Conservation (phyloP, 495 filamentous ascomycete species). For the Mytilinidion resinicola region DNA sequence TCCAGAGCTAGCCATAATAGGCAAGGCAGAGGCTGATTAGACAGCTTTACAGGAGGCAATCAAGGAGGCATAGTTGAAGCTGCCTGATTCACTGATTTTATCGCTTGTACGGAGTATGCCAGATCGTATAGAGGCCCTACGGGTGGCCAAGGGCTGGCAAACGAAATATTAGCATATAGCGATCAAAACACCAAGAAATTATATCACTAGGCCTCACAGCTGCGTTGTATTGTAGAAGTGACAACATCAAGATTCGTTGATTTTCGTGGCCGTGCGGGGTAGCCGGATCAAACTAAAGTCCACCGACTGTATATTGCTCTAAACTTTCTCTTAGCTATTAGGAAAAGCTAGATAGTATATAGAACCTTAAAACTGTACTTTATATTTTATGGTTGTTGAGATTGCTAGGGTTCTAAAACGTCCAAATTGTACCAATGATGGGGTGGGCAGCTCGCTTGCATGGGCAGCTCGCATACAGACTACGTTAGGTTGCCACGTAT, state of each 20-base stretch:
- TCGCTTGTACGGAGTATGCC: constrained; percentile 2
- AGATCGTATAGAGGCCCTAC: constrained; percentile 1
- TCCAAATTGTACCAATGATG: too few relatives aligned
- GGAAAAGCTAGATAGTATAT: too few relatives aligned
- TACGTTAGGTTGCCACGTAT: neutral
- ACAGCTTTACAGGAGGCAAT: constrained; percentile 3
- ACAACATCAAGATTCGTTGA: neutral
- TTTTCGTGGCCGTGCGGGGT: neutral
- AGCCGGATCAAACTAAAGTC: neutral
- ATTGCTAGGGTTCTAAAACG: too few relatives aligned
- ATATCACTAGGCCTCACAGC: neutral
- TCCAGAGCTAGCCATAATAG: constrained; percentile 6
- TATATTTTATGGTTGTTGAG: too few relatives aligned
- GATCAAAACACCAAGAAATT: neutral
- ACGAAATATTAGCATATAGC: neutral
- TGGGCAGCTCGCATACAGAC: too few relatives aligned
- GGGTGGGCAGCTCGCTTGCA: too few relatives aligned
- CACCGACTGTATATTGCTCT: neutral
- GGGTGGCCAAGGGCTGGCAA: constrained; percentile 8
- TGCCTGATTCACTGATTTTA: constrained; percentile 1
- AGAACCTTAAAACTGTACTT: too few relatives aligned
- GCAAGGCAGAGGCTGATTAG: constrained; percentile 1
- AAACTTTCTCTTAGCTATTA: too few relatives aligned
- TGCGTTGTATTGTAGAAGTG: neutral
- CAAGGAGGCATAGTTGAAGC: constrained; percentile 1